Conservation (phyloP, 1,284 basidiomycete species). For the Leucoagaricus sp. region DNA sequence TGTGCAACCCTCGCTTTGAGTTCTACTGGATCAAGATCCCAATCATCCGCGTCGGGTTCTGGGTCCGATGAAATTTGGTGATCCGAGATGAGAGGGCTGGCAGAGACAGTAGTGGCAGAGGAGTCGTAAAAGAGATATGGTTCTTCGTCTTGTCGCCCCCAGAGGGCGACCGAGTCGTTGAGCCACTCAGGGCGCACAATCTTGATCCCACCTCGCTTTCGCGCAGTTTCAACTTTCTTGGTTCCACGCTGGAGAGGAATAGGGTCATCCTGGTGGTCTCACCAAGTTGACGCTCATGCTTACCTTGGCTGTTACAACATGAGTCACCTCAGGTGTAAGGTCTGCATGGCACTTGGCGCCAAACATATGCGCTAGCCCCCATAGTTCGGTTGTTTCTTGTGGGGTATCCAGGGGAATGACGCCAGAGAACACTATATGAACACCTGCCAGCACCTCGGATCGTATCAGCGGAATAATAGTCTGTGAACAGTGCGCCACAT, state of each 20-base stretch:
- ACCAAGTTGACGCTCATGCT: conserved; percentile 18
- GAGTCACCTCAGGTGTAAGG: conserved; percentile 73
- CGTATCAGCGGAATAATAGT: conserved; percentile 85
- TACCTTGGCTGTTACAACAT: conserved; percentile 89
- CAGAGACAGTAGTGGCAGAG: conserved; percentile 23
- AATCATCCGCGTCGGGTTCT: conserved; percentile 65
- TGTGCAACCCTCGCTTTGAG: conserved; percentile 20
- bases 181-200: conserved; percentile 92
- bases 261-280: neutral
- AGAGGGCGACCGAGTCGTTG: conserved; percentile 80
- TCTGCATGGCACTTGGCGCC: conserved; percentile 82
- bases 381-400: conserved; percentile 84
- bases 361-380: conserved; percentile 86
- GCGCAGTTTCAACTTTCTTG: conserved; percentile 85
- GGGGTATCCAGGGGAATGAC: conserved; percentile 86
- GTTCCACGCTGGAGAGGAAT: conserved; percentile 67
- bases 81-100: conserved; percentile 44
- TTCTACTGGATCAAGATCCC: conserved; percentile 48
- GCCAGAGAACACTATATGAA: conserved; percentile 88
- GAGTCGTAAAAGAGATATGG: conserved; percentile 68
- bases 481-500: conserved; percentile 50
- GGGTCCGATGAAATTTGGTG: conserved; percentile 63
- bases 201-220: conserved; percentile 67
- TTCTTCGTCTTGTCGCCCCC: conserved; percentile 74
- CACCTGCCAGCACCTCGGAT: conserved; percentile 70